Conservation (phyloP, 2,329 filamentous ascomycete genomes). For the Myrmaecium sp. region DNA sequence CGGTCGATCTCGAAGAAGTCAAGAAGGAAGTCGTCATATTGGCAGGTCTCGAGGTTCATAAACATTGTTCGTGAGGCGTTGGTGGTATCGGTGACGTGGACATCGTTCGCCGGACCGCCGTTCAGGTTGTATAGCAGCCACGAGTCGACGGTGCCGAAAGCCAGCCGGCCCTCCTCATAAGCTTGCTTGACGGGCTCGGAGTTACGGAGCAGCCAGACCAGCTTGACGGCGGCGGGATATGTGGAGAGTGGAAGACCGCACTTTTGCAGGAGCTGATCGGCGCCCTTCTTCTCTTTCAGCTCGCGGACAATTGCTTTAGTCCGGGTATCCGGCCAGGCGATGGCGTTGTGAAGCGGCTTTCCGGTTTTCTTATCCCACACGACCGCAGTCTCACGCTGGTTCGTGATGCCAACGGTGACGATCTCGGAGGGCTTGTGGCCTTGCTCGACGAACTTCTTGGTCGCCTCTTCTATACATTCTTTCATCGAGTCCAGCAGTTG, state of each 20-base stretch:
- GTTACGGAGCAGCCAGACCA: conserved; percentile 67
- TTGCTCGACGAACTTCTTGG: conserved; percentile 50
- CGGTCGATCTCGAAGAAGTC: conserved; percentile 64
- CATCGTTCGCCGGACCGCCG: conserved; percentile 46
- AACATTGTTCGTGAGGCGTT: conserved; percentile 91
- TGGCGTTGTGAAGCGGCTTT: conserved; percentile 64
- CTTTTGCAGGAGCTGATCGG: conserved; percentile 50
- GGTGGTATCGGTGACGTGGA: conserved; percentile 71
- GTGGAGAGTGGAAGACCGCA: conserved; percentile 76
- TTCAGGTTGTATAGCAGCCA: conserved; percentile 81
- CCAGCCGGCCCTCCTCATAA: conserved; percentile 58
- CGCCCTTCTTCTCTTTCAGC: conserved; percentile 48
- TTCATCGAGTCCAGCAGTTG: conserved; percentile 62
- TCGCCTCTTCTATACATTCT: conserved; percentile 61
- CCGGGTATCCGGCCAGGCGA: conserved; percentile 82
- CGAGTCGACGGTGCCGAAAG: conserved; percentile 76
- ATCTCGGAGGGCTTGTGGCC: conserved; percentile 54
- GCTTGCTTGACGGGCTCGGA: conserved; percentile 51
- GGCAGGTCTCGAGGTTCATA: conserved; percentile 66
- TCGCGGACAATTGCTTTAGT: conserved; percentile 62
- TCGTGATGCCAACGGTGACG: conserved; percentile 69
- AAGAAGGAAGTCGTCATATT: conserved; percentile 64
- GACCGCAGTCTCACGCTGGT: conserved; percentile 76
- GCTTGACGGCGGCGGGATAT: conserved; percentile 74
- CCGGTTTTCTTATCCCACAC: conserved; percentile 73